phyloP scores from a whole-genome alignment of 192 early-diverging fungal species.

The Irineochytrium annulatum region DNA sequence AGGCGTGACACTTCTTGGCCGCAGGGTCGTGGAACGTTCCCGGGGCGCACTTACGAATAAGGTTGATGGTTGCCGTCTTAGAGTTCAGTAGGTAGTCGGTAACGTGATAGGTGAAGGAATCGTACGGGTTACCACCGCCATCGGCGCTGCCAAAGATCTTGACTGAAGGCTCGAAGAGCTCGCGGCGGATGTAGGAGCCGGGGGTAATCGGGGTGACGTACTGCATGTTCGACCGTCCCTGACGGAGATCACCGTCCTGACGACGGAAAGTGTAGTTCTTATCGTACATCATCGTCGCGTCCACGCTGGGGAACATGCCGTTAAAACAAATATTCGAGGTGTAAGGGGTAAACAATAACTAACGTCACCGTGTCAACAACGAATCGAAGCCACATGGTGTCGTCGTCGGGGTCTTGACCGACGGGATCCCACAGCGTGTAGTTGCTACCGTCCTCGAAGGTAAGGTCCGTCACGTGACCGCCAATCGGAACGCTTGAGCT shows the following conservation, averaged over 20 bases:
- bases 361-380: slow-evolving; percentile 5
- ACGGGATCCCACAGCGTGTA: not conserved
- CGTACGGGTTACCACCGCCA: slow-evolving; percentile 11
- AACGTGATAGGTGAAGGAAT: slow-evolving; percentile 4
- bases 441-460: not conserved
- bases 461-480: not conserved
- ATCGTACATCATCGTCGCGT: not conserved
- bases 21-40: slow-evolving; percentile 2
- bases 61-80: not conserved
- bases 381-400: slow-evolving; percentile 2
- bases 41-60: not conserved
- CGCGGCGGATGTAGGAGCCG: not conserved
- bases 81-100: slow-evolving; percentile 8
- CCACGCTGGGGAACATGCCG: too few species aligned
- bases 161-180: not conserved
- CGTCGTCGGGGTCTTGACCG: slow-evolving; percentile 9
- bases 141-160: not conserved
- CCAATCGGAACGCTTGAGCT: slow-evolving; percentile 4
- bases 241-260: not conserved
- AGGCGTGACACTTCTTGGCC: not conserved
- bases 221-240: not conserved
- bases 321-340: too few species aligned
- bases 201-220: not conserved
- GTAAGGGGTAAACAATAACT: too few species aligned
- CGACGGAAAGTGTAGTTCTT: not conserved